A percentile compares a stretch with the other conserved stretches of the same genome.
Evolutionary conservation across 495 filamentous ascomycete genomes (phyloP).

Genomic region (Trichocladium antarcticum): DNA sequence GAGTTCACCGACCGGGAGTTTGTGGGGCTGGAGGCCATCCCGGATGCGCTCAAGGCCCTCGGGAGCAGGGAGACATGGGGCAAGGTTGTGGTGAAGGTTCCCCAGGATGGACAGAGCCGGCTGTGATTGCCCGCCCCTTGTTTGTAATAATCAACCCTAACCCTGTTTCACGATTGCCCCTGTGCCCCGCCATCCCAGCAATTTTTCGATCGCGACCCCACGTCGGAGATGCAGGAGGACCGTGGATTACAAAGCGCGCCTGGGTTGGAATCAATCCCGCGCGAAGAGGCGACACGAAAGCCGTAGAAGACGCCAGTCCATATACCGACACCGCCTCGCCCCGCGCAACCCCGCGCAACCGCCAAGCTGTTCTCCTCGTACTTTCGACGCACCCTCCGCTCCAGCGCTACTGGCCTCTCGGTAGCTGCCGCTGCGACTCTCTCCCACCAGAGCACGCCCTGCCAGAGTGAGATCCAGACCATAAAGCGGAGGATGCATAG

Average conservation of each 20-base stretch:
- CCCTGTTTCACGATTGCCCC: neutral
- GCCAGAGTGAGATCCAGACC: slow-evolving; percentile 36
- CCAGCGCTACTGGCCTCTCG: slow-evolving; percentile 50
- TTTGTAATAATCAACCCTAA: slow-evolving; percentile 2
- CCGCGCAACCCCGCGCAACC: slow-evolving; percentile 22
- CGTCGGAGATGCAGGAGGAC: neutral
- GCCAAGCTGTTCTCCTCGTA: slow-evolving; percentile 82
- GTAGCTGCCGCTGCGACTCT: slow-evolving; percentile 50
- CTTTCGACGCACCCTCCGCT: slow-evolving; percentile 43
- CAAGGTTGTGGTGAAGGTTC: slow-evolving; percentile 84
- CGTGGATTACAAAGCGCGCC: slow-evolving; percentile 3
- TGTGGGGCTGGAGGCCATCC: slow-evolving; percentile 68
- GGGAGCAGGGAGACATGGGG: slow-evolving; percentile 83
- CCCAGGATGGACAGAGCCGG: slow-evolving; percentile 51
- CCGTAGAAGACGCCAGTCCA: neutral
- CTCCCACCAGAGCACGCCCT: slow-evolving; percentile 54
- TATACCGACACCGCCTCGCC: neutral
- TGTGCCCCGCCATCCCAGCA: slow-evolving; percentile 1
- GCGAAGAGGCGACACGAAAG: neutral
- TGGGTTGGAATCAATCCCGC: neutral
- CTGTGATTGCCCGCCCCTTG: slow-evolving; percentile 31
- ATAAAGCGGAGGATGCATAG: slow-evolving; percentile 58
- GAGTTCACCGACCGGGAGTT: slow-evolving; percentile 73
- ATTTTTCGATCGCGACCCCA: slow-evolving; percentile 5
- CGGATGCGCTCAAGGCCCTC: slow-evolving; percentile 62